Conservation (phyloP, 129 eudicot genomes). For the Solidago caesia region DNA sequence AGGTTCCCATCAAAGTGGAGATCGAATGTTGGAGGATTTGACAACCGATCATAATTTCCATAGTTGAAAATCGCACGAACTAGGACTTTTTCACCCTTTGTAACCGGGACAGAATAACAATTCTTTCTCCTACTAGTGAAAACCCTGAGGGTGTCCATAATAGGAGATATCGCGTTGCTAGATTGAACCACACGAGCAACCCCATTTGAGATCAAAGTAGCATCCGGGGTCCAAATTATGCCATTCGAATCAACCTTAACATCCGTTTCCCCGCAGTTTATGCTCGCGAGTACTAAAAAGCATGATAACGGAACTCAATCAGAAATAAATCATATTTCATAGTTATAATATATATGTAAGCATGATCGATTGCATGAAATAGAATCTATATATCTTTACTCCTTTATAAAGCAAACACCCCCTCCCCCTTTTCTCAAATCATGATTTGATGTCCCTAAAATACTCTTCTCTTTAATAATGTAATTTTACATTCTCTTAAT, state of each 20-base stretch:
- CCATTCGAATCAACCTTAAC: not conserved
- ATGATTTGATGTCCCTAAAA: too few relatives aligned
- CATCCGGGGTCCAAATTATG: slow-evolving; percentile 17
- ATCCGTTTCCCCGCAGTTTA: slow-evolving; percentile 30
- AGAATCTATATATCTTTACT: not conserved
- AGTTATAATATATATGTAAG: not conserved
- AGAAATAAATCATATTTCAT: not conserved
- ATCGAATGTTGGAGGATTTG: slow-evolving; percentile 36
- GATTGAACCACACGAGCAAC: slow-evolving; percentile 24
- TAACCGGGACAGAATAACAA: slow-evolving; percentile 24
- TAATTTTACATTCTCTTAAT: too few relatives aligned
- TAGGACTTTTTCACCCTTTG: slow-evolving; percentile 22
- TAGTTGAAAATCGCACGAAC: slow-evolving; percentile 35
- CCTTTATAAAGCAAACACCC: too few relatives aligned
- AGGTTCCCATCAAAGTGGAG: slow-evolving; percentile 42
- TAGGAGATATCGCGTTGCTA: slow-evolving; percentile 6
- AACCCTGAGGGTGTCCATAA: slow-evolving; percentile 30
- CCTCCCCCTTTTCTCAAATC: too few relatives aligned
- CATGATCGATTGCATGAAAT: not conserved
- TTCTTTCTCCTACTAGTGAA: slow-evolving; percentile 31
- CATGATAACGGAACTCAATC: not conserved
- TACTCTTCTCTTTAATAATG: too few relatives aligned
- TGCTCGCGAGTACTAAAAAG: slow-evolving; percentile 30
- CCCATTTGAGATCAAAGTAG: slow-evolving; percentile 18
- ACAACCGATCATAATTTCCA: slow-evolving; percentile 38